Evolutionary conservation across 768 basidiomycete species (phyloP).

Genomic region (Amanita molliuscula): DNA sequence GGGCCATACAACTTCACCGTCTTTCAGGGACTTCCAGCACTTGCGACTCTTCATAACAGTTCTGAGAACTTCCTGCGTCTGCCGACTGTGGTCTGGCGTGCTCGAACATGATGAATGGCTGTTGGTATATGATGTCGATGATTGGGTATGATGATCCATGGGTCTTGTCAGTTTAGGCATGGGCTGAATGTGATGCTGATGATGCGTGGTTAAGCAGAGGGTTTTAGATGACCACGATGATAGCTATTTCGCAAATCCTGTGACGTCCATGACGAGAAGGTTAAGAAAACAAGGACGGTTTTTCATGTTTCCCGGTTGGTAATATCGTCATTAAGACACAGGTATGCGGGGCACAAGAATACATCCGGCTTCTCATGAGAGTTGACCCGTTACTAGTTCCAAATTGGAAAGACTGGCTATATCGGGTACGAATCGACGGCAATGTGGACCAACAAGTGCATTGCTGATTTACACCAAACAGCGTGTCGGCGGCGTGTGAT

Average conservation of each 20-base stretch:
- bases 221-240: neutral
- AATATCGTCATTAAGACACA: constrained; percentile 5
- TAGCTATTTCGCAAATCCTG: constrained; percentile 3
- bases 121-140: neutral
- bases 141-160: neutral
- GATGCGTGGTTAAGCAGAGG: neutral
- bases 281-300: neutral
- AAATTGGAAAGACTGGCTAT: neutral
- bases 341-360: neutral
- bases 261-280: neutral
- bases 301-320: constrained; percentile 4
- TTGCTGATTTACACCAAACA: constrained; percentile 2
- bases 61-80: constrained; percentile 43
- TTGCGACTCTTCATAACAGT: constrained; percentile 61
- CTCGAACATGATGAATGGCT: constrained; percentile 2
- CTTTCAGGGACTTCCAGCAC: constrained; percentile 66
- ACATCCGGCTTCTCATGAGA: neutral
- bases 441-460: neutral
- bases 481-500: neutral
- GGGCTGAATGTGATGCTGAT: neutral
- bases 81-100: constrained; percentile 11
- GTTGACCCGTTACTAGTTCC: neutral
- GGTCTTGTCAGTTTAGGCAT: neutral
- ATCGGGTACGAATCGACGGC: neutral
- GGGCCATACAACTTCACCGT: constrained; percentile 73